Percentiles rank a stretch among this genome's conserved stretches.
Evolutionary conservation across 352 stramenopile species (phyloP).

Genomic region (Thalassiosira mediterranea): DNA sequence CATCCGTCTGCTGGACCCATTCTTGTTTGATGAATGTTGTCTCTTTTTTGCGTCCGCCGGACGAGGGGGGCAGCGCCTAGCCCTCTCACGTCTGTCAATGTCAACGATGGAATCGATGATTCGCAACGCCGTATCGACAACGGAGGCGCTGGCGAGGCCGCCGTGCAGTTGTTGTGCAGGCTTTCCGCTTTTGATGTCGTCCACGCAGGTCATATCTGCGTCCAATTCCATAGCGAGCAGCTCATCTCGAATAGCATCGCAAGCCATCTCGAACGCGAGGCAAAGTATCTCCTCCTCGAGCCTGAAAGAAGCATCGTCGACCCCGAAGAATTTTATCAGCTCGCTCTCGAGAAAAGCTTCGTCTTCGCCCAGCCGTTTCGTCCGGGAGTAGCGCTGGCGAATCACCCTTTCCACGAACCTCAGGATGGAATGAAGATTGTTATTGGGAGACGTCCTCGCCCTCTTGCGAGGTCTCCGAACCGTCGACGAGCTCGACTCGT

Average conservation of each 20-base stretch:
- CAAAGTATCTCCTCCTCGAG: conserved; percentile 38
- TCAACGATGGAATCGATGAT: conserved; percentile 37
- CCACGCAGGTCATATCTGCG: conserved; percentile 4
- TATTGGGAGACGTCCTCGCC: conserved; percentile 17
- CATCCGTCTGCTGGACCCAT: conserved; percentile 14
- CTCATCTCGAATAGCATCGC: conserved; percentile 47
- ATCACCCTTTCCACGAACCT: conserved; percentile 35
- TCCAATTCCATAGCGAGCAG: no score
- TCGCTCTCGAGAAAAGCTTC: conserved; percentile 24
- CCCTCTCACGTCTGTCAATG: conserved; percentile 26
- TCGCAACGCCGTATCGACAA: conserved; percentile 36
- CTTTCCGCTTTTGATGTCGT: background rate
- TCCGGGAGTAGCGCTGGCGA: conserved; percentile 21
- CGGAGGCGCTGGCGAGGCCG: conserved; percentile 2
- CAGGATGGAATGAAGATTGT: conserved; percentile 49
- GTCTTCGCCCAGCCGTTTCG: background rate
- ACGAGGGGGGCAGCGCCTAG: conserved; percentile 1
- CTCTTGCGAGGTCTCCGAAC: conserved; percentile 21
- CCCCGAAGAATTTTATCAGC: conserved; percentile 41
- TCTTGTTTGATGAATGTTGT: background rate
- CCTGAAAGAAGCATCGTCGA: conserved; percentile 27
- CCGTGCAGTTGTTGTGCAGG: conserved; percentile 1
- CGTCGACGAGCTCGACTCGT: background rate
- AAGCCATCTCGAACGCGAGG: conserved; percentile 41
- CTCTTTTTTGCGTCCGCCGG: conserved; percentile 2